Evolutionary conservation across 2,329 filamentous ascomycete genomes (phyloP).

Genomic region (Trichoderma sp.): DNA sequence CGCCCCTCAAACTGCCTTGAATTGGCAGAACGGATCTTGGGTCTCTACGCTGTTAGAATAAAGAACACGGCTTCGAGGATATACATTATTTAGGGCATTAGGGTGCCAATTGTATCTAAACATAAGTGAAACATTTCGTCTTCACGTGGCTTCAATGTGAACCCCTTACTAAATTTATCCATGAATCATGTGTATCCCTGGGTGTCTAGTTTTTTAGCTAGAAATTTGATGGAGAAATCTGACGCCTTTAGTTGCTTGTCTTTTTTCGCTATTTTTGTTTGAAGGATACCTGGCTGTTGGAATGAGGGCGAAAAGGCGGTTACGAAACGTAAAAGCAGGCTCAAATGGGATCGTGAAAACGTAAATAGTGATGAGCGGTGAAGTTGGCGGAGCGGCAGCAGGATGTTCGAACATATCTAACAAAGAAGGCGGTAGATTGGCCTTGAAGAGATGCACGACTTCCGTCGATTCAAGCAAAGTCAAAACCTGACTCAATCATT

Average conservation of each 20-base stretch:
- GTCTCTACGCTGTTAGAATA: too few species aligned
- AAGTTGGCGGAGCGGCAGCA: background rate
- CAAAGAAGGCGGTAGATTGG: background rate
- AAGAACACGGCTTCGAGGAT: too few species aligned
- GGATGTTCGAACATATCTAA: conserved; percentile 9
- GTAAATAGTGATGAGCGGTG: background rate
- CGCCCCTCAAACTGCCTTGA: too few species aligned
- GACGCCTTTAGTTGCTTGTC: background rate
- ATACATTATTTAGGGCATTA: background rate
- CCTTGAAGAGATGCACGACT: conserved; percentile 9
- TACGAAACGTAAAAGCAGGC: conserved; percentile 3
- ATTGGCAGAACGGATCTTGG: too few species aligned
- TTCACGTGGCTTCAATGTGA: background rate
- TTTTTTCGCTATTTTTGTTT: background rate
- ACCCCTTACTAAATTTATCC: background rate
- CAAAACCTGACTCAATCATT: background rate
- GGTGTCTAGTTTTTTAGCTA: background rate
- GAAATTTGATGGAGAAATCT: background rate
- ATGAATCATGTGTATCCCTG: background rate
- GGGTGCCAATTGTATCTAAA: background rate
- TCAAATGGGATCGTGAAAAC: background rate
- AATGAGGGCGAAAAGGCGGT: conserved; percentile 2
- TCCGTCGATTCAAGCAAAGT: background rate
- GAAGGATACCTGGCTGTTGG: background rate
- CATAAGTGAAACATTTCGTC: background rate